Base-by-base conservation (phyloP, 73 alveolate species). In the Uronychia binucleata region DNA sequence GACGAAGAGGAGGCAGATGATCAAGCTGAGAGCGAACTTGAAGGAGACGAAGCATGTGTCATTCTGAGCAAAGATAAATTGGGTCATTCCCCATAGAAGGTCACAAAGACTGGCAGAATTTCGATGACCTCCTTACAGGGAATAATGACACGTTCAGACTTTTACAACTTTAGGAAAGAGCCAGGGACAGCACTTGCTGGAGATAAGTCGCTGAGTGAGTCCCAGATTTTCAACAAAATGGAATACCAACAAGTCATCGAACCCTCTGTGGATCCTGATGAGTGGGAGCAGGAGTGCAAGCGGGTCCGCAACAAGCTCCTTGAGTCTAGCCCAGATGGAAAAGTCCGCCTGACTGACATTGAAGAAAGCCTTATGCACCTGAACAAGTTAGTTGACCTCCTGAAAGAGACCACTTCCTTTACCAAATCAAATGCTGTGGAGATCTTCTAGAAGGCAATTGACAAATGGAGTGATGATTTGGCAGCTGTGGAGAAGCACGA, bases 241-340 rank as follows among this genome's bases (percentile, higher is more conserved):
- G 34, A 78, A n/a, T 14, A 67, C 31, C 74, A 33, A 67, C 78
- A 80, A 30, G 74, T 80, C 28, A 34, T 79, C 1, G 77, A 31
- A 29, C 33, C 82, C 1, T 25, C 80, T 32, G 80, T 89, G 29
- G 91, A 80, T 35, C 94, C 96, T 26, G 93, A 34, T 26, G 94
- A 91, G 59, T 91, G 96, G 93, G 26, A 30, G 59, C 74, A 78
- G 58, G 96, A 91, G 30, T 88, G 74, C 60, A 67, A 74, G 13
- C 34, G 92, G 59, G 89, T 91, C 26, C 57, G 75, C 35, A 76
- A 59, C 28, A 30, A 80, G 28, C 74, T 90, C 31, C 84, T 30
- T 11, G 58, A 80, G 1, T 26, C 30, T 26, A 33, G 29, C 1
- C 30, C 30, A 33, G 29, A 78, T 1, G 33, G 19, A 19, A 31